These are phyloP conservation scores for Lactarius hengduanensis DNA, from an alignment of 768 basidiomycete species.

Conservation along the genomic window DNA sequence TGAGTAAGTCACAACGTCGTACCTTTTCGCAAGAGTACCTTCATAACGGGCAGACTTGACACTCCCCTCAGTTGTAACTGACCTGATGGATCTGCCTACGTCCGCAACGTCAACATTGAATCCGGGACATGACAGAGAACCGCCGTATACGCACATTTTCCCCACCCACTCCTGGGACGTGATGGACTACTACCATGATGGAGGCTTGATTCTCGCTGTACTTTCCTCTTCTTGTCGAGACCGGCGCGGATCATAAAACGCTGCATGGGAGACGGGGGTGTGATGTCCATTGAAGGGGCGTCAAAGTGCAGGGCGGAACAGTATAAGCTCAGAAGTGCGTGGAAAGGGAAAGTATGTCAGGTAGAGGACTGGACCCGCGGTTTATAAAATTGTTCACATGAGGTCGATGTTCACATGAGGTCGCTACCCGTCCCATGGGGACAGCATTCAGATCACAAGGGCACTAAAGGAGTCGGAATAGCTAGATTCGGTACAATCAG, in stretches of 20 bases:
- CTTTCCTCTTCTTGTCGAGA: slow-evolving; percentile 6
- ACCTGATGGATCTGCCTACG: neutral
- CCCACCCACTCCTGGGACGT: neutral
- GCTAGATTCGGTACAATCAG: neutral
- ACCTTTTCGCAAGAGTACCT: neutral
- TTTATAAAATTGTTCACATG: slow-evolving; percentile 2
- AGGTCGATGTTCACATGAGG: neutral
- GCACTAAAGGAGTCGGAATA: neutral
- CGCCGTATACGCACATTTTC: neutral
- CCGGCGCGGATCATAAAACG: slow-evolving; percentile 6
- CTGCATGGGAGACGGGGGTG: neutral
- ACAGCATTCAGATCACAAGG: neutral
- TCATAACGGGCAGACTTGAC: neutral
- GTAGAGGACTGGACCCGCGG: neutral
- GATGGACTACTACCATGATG: neutral
- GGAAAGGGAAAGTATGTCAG: neutral
- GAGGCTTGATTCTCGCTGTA: neutral
- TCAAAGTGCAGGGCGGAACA: neutral
- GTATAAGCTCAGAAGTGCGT: neutral
- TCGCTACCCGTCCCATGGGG: neutral
- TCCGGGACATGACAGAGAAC: neutral
- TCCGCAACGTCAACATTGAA: neutral
- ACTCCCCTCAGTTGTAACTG: neutral
- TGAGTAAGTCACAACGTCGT: neutral
- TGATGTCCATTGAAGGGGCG: neutral